A percentile compares a stretch with the other conserved stretches of the same genome.
These are phyloP conservation scores for Colletotrichum eleusines DNA, from an alignment of 2,329 filamentous ascomycete species.

Conservation along the genomic window DNA sequence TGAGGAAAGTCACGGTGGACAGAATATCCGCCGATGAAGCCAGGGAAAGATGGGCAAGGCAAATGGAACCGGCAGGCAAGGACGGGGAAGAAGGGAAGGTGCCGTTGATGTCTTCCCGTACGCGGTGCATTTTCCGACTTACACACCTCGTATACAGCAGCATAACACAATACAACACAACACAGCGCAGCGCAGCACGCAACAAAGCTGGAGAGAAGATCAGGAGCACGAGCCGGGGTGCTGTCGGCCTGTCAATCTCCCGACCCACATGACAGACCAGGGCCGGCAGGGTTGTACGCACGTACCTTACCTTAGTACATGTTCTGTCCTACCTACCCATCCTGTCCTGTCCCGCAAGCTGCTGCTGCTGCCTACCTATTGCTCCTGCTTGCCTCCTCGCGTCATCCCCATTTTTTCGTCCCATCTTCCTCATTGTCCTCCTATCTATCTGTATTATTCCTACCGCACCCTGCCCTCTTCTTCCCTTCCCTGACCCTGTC, in stretches of 20 bases:
- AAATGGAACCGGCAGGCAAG: not conserved
- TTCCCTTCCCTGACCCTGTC: not conserved
- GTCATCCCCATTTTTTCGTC: constrained; percentile 5
- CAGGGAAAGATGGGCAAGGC: not conserved
- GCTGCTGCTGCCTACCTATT: constrained; percentile 2
- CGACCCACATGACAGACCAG: constrained; percentile 28
- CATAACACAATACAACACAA: not conserved
- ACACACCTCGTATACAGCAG: not conserved
- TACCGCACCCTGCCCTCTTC: not conserved
- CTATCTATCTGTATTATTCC: not conserved
- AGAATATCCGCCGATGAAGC: not conserved
- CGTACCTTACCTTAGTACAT: constrained; percentile 34
- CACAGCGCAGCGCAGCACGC: no score
- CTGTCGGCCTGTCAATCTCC: constrained; percentile 36
- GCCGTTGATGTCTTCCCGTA: not conserved
- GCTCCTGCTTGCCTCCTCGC: not conserved
- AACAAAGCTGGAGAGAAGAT: not conserved
- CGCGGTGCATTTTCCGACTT: not conserved
- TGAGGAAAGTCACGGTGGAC: not conserved
- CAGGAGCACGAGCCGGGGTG: not conserved
- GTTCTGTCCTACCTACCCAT: not conserved
- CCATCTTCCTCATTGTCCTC: constrained; percentile 8
- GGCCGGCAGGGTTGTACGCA: constrained; percentile 21
- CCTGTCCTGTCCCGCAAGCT: constrained; percentile 1
- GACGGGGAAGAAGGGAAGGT: not conserved